Conservation (phyloP, 169 alveolate genomes). For the Plasmodium adleri region DNA sequence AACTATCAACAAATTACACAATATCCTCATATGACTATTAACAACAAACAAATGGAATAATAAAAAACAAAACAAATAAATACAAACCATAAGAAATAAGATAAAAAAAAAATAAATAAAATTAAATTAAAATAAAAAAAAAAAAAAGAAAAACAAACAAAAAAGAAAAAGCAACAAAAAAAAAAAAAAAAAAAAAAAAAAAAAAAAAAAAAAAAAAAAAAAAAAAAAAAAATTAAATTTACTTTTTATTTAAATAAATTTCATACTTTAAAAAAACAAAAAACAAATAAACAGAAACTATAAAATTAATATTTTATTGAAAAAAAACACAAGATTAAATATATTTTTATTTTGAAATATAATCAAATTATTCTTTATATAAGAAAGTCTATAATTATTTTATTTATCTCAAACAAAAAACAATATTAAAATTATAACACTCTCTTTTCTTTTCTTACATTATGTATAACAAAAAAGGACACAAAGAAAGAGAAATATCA, state of each 20-base stretch:
- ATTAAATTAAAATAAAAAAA: not conserved
- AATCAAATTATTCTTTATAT: too few relatives aligned
- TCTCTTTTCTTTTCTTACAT: too few relatives aligned
- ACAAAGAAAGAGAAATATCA: too few relatives aligned
- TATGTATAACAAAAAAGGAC: too few relatives aligned
- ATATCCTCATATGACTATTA: too few relatives aligned
- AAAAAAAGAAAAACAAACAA: constrained; percentile 12
- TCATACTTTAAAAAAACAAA: not conserved
- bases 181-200: constrained; percentile 4
- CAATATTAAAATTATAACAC: too few relatives aligned
- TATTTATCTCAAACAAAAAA: too few relatives aligned
- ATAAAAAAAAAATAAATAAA: constrained; percentile 17
- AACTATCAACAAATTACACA: too few relatives aligned
- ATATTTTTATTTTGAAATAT: too few relatives aligned
- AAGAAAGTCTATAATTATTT: too few relatives aligned
- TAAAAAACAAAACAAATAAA: constrained; percentile 21
- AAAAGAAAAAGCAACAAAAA: constrained; percentile 2
- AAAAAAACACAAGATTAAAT: too few relatives aligned
- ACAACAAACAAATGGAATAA: constrained; percentile 21
- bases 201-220: constrained; percentile 1
- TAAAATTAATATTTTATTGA: too few relatives aligned
- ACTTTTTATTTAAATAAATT: not conserved
- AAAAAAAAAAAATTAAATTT: constrained; percentile 10
- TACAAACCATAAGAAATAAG: constrained; percentile 14
- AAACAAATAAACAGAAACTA: not conserved